A percentile compares a stretch with the other conserved stretches of the same genome.
Conservation (phyloP, 805 yeast species). For the Kluyveromyces nonfermentans region DNA sequence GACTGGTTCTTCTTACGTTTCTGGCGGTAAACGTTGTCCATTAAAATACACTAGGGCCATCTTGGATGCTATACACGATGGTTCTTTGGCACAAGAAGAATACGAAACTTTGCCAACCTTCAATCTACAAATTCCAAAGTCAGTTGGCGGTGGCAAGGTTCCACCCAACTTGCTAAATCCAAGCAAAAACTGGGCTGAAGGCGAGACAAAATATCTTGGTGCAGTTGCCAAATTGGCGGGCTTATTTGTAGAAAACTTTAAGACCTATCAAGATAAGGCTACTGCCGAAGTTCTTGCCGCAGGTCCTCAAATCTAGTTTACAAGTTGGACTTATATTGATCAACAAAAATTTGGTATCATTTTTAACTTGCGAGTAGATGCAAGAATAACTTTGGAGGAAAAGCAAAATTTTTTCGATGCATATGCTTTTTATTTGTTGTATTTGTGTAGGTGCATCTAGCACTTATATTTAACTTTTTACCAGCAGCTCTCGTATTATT, state of each 20-base stretch:
- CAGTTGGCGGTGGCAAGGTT: constrained; percentile 48
- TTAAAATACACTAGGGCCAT: constrained; percentile 96
- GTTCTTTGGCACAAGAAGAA: constrained; percentile 69
- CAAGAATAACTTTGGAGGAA: background rate
- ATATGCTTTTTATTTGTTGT: background rate
- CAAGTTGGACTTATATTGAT: background rate
- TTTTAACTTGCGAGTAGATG: background rate
- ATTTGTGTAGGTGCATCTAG: background rate
- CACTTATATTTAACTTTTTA: too few species aligned
- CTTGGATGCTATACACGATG: constrained; percentile 88
- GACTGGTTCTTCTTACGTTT: constrained; percentile 88
- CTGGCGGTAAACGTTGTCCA: constrained; percentile 97
- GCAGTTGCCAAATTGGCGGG: constrained; percentile 62
- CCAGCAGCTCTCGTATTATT: too few species aligned
- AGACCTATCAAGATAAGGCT: constrained; percentile 72
- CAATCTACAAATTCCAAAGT: constrained; percentile 78
- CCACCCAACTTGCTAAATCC: constrained; percentile 85
- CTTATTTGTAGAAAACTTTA: constrained; percentile 79
- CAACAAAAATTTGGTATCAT: background rate
- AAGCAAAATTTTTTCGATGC: too few species aligned
- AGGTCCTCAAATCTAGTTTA: constrained; percentile 49
- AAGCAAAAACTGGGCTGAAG: constrained; percentile 65
- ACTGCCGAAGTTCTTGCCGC: constrained; percentile 85
- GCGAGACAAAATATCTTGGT: constrained; percentile 39
- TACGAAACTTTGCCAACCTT: constrained; percentile 81